phyloP scores from a whole-genome alignment of 2,329 filamentous ascomycete genomes.

The Xylariaceae sp. region DNA sequence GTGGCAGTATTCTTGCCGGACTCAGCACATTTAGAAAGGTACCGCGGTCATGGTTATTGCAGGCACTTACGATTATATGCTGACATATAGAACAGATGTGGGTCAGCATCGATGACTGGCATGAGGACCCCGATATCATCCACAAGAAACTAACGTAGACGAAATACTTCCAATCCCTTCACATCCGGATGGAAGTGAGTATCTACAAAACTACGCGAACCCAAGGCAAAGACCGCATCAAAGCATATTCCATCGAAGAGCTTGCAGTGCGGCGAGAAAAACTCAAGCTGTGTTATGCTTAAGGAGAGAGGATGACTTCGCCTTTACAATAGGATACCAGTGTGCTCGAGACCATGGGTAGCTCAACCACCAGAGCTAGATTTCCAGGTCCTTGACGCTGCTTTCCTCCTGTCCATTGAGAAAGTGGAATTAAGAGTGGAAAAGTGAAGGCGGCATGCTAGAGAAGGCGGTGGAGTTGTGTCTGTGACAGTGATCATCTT shows the following conservation, averaged over 20 bases:
- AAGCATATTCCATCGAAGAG: neutral
- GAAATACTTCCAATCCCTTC: conserved; percentile 2
- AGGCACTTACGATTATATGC: conserved; percentile 4
- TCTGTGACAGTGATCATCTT: conserved; percentile 20
- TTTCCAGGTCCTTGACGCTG: no score
- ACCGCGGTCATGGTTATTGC: conserved; percentile 30
- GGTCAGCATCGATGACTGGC: conserved; percentile 99
- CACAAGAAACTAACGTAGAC: conserved; percentile 89
- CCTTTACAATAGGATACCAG: no score
- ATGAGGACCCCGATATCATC: conserved; percentile 98
- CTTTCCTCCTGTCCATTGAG: neutral
- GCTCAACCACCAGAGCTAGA: no score
- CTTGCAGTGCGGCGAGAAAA: no score
- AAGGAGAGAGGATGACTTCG: no score
- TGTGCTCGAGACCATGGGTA: no score
- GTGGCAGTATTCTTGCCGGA: conserved; percentile 92
- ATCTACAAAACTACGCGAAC: neutral
- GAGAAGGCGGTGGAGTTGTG: neutral
- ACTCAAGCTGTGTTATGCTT: no score
- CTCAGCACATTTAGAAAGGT: conserved; percentile 98
- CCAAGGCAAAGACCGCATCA: neutral
- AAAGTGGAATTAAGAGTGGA: neutral
- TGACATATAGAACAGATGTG: conserved; percentile 70
- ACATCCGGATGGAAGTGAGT: neutral
- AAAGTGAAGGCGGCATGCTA: neutral